Evolutionary conservation across 495 filamentous ascomycete species (phyloP).

Genomic region (Pyrenula aspistea): DNA sequence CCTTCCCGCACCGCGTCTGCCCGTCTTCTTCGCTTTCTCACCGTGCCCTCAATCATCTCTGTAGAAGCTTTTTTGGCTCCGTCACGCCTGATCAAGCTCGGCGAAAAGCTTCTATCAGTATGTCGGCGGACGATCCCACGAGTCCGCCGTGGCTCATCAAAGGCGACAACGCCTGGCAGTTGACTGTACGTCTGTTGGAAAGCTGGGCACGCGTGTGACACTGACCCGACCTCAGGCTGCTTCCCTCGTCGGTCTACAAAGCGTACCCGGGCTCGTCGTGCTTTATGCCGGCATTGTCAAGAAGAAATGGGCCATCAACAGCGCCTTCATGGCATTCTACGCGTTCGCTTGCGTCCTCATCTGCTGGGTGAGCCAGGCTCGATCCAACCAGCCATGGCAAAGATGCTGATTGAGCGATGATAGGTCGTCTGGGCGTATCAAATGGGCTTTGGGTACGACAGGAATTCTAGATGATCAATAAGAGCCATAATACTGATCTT

Average conservation of each 20-base stretch:
- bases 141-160: conserved; percentile 28
- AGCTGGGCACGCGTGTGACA: too few species aligned
- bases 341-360: conserved; percentile 40
- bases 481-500: not conserved
- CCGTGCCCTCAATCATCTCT: too few species aligned
- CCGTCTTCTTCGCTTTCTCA: not conserved
- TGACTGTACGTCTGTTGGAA: too few species aligned
- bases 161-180: conserved; percentile 45
- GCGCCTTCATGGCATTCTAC: conserved; percentile 45
- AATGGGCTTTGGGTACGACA: conserved; percentile 30
- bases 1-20: not conserved
- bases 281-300: conserved; percentile 44
- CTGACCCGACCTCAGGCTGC: too few species aligned
- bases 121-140: not conserved
- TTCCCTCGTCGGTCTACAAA: conserved; percentile 40
- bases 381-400: not conserved
- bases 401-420: not conserved
- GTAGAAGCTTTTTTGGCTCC: too few species aligned
- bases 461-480: conserved; percentile 11
- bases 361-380: conserved; percentile 25
- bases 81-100: too few species aligned
- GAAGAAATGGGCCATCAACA: conserved; percentile 46
- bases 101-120: too few species aligned
- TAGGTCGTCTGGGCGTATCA: conserved; percentile 40
- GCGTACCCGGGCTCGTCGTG: conserved; percentile 41